These are phyloP conservation scores for Globisporangium spiculum DNA, from an alignment of 352 stramenopile genomes.

Conservation along the genomic window DNA sequence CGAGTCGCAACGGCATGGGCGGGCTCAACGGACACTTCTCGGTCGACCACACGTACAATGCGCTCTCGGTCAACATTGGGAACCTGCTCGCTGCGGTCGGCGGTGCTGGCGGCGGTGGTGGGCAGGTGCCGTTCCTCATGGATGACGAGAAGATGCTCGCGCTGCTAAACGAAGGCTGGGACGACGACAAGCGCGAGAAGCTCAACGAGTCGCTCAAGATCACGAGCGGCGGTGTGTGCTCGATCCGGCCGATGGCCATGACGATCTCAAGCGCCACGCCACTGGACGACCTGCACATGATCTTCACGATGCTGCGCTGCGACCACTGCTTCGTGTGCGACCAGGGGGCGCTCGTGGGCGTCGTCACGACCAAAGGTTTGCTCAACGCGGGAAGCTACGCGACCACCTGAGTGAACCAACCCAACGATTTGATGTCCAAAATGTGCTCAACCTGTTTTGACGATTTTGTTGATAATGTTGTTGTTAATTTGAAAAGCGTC, in stretches of 20 bases:
- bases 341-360: constrained; percentile 74
- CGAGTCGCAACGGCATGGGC: constrained; percentile 35
- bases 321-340: constrained; percentile 88
- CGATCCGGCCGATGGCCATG: constrained; percentile 76
- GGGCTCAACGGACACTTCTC: constrained; percentile 68
- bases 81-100: constrained; percentile 9
- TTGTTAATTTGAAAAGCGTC: background rate
- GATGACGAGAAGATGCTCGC: constrained; percentile 79
- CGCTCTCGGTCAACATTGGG: constrained; percentile 33
- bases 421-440: background rate
- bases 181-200: constrained; percentile 49
- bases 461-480: background rate
- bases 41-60: constrained; percentile 69
- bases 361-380: constrained; percentile 80
- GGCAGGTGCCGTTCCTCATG: constrained; percentile 70
- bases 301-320: constrained; percentile 90
- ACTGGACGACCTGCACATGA: constrained; percentile 87
- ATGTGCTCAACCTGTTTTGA: background rate
- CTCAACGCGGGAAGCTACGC: constrained; percentile 42
- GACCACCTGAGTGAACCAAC: constrained; percentile 3
- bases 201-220: constrained; percentile 66
- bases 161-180: constrained; percentile 74
- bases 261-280: constrained; percentile 79
- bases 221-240: constrained; percentile 53
- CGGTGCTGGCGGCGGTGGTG: background rate